Conservation (phyloP, 2,329 filamentous ascomycete species). For the Fusarium brachygibbosum region DNA sequence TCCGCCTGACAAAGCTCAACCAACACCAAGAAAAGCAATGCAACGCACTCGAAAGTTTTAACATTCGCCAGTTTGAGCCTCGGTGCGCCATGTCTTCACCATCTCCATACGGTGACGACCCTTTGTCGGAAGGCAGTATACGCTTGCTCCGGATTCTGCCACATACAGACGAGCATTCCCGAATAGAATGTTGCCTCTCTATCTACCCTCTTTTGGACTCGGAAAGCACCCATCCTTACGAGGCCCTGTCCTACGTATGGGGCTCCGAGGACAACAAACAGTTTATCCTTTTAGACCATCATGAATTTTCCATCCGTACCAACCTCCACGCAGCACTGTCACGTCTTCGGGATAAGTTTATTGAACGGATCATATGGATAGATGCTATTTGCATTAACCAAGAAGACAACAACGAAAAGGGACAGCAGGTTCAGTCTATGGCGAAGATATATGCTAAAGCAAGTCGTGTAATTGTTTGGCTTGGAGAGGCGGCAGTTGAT, state of each 20-base stretch:
- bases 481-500: not conserved
- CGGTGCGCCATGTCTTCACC: too few relatives aligned
- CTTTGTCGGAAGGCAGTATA: not conserved
- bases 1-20: too few relatives aligned
- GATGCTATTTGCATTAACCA: not conserved
- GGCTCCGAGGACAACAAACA: not conserved
- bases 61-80: too few relatives aligned
- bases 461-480: not conserved
- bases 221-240: not conserved
- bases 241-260: not conserved
- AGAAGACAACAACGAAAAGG: not conserved
- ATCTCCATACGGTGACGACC: too few relatives aligned
- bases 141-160: not conserved
- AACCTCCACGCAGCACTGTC: not conserved
- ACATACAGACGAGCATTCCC: not conserved
- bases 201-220: not conserved
- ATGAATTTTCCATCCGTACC: rapidly evolving
- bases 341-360: not conserved
- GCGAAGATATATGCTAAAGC: not conserved
- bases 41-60: too few relatives aligned
- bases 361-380: not conserved
- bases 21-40: too few relatives aligned
- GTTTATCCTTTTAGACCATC: not conserved
- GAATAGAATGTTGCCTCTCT: not conserved
- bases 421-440: not conserved